Evolutionary conservation across 352 stramenopile genomes (phyloP).

Genomic region (Thalassiosira delicatula): DNA sequence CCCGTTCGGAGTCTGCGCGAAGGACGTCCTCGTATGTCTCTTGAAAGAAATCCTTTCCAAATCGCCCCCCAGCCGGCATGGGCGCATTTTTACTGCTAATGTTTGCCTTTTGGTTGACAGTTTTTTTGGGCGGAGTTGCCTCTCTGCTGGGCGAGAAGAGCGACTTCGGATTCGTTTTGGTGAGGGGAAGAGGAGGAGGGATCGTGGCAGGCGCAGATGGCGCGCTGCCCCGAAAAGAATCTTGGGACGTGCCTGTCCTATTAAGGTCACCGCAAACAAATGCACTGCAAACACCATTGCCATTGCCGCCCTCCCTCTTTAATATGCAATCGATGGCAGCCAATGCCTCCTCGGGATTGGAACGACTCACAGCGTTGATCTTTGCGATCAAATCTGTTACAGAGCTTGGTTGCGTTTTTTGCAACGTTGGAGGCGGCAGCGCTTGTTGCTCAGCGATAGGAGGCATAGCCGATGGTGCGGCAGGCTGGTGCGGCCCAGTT

Average conservation of each 20-base stretch:
- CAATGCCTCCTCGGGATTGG: constrained; percentile 72
- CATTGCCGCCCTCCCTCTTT: constrained; percentile 52
- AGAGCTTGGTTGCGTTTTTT: constrained; percentile 21
- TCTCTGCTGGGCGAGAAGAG: background rate
- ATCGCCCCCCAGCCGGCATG: background rate
- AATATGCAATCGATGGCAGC: constrained; percentile 82
- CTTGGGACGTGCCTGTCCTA: too few species aligned
- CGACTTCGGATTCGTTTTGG: too few species aligned
- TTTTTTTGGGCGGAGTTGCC: too few species aligned
- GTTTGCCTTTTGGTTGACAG: background rate
- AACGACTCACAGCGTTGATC: constrained; percentile 71
- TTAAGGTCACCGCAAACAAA: too few species aligned
- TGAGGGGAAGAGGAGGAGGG: too few species aligned
- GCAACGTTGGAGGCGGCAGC: background rate
- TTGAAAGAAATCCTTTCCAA: constrained; percentile 45
- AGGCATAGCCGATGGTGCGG: constrained; percentile 28
- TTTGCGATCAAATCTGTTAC: constrained; percentile 70
- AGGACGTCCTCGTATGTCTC: constrained; percentile 23
- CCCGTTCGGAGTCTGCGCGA: background rate
- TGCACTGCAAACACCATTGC: too few species aligned
- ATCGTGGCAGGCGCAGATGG: too few species aligned
- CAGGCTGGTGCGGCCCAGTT: background rate
- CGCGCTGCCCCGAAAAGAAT: too few species aligned
- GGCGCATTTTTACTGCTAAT: background rate
- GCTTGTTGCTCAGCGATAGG: constrained; percentile 38